Conservation (phyloP, 2,329 filamentous ascomycete species). For the Ceratocystis alfenasii region DNA sequence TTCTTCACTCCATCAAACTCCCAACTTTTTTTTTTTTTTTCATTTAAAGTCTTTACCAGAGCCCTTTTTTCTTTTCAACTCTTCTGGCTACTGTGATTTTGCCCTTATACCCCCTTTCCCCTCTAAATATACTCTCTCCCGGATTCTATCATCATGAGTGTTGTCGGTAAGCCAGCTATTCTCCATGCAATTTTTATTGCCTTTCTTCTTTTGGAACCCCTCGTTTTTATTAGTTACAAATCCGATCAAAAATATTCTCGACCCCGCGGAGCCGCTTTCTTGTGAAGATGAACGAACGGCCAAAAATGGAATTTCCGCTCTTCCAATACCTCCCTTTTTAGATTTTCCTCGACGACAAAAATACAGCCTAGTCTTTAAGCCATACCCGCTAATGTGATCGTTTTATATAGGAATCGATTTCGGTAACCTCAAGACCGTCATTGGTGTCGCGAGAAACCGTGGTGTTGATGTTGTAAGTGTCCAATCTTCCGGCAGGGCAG, state of each 20-base stretch:
- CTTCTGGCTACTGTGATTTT: slow-evolving; percentile 5
- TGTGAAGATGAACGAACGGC: background rate
- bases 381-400: background rate
- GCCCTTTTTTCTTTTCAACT: slow-evolving; percentile 15
- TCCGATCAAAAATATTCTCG: slow-evolving; percentile 14
- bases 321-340: too few relatives aligned
- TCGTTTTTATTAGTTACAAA: slow-evolving; percentile 10
- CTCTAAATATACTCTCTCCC: slow-evolving; percentile 9
- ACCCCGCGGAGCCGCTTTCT: slow-evolving; percentile 12
- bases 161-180: slow-evolving; percentile 19
- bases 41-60: slow-evolving; percentile 19
- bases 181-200: background rate
- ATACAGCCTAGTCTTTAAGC: background rate
- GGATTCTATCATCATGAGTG: slow-evolving; percentile 22
- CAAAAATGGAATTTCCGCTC: background rate
- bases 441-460: slow-evolving; percentile 94
- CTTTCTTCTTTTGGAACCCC: slow-evolving; percentile 9
- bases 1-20: slow-evolving; percentile 17
- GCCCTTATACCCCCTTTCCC: slow-evolving; percentile 1
- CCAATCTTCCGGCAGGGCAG: slow-evolving; percentile 17
- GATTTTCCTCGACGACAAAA: too few relatives aligned
- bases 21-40: slow-evolving; percentile 10
- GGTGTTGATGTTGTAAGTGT: slow-evolving; percentile 94
- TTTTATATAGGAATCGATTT: slow-evolving; percentile 63
- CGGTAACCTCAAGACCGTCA: slow-evolving; percentile 90